Evolutionary conservation across 805 yeast genomes (phyloP).

Genomic region (Ogataea kodamae): DNA sequence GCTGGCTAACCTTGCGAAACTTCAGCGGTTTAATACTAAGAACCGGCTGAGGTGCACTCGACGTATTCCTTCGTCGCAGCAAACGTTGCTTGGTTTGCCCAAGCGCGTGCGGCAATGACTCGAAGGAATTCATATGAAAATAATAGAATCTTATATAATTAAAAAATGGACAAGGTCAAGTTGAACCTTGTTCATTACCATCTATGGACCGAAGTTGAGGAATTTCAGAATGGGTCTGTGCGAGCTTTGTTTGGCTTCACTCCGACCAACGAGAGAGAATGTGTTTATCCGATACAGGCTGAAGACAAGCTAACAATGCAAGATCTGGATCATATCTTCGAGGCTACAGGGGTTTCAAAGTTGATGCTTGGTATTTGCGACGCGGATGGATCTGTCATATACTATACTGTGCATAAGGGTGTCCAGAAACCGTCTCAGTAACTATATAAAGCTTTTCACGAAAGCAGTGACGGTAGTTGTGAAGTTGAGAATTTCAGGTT

Average conservation of each 20-base stretch:
- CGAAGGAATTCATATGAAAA: constrained; percentile 5
- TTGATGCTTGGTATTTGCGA: constrained; percentile 54
- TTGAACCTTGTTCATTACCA: constrained; percentile 43
- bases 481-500: constrained; percentile 1
- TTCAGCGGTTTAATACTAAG: constrained; percentile 11
- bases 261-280: constrained; percentile 23
- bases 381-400: constrained; percentile 69
- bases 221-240: constrained; percentile 12
- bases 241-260: constrained; percentile 33
- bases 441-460: constrained; percentile 4
- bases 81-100: constrained; percentile 7
- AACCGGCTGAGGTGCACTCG: constrained; percentile 12
- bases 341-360: constrained; percentile 36
- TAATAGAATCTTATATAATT: not conserved
- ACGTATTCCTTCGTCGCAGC: constrained; percentile 10
- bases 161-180: constrained; percentile 32
- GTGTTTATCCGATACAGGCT: constrained; percentile 37
- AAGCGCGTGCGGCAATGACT: constrained; percentile 9
- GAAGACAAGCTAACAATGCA: constrained; percentile 34
- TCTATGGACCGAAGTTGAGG: constrained; percentile 40
- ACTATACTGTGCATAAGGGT: constrained; percentile 65
- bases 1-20: constrained; percentile 15
- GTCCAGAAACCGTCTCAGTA: constrained; percentile 52
- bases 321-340: constrained; percentile 41
- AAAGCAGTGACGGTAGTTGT: constrained; percentile 1